Evolutionary conservation across 345 rosid species (phyloP).

Genomic region (Linum lewisii): DNA sequence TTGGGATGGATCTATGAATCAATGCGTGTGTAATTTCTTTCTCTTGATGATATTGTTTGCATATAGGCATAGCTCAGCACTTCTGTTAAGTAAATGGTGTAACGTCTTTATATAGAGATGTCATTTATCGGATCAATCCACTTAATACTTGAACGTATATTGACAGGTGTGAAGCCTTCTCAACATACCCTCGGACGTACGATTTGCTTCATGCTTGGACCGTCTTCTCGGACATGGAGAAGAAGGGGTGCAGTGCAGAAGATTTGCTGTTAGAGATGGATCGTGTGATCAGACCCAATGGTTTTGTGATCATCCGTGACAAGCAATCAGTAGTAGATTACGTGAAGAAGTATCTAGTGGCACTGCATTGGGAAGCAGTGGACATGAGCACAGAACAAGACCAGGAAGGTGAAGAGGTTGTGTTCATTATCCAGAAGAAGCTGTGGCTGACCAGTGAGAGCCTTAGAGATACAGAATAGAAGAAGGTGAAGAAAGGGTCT

Average conservation of each 20-base stretch:
- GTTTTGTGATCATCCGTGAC: conserved; percentile 67
- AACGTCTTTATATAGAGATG: too few species aligned
- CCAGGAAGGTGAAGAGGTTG: conserved; percentile 41
- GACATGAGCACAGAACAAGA: conserved; percentile 42
- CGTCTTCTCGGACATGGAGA: conserved; percentile 51
- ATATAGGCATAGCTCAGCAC: too few species aligned
- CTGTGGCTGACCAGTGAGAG: conserved; percentile 79
- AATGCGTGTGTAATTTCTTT: too few species aligned
- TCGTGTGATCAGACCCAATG: conserved; percentile 81
- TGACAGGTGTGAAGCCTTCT: conserved; percentile 85
- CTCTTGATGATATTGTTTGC: background rate
- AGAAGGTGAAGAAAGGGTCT: background rate
- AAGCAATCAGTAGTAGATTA: conserved; percentile 49
- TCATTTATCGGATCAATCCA: background rate
- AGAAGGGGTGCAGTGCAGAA: conserved; percentile 67
- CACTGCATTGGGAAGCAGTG: conserved; percentile 81
- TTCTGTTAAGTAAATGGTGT: too few species aligned
- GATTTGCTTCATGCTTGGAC: conserved; percentile 83
- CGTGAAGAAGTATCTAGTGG: conserved; percentile 53
- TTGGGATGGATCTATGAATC: too few species aligned
- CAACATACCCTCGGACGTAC: conserved; percentile 85
- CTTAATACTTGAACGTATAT: background rate
- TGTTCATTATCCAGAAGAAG: conserved; percentile 64
- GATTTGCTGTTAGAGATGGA: conserved; percentile 92
- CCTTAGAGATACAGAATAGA: conserved; percentile 54